Conservation (phyloP, 345 rosid species). For the Eutrema heterophyllum region DNA sequence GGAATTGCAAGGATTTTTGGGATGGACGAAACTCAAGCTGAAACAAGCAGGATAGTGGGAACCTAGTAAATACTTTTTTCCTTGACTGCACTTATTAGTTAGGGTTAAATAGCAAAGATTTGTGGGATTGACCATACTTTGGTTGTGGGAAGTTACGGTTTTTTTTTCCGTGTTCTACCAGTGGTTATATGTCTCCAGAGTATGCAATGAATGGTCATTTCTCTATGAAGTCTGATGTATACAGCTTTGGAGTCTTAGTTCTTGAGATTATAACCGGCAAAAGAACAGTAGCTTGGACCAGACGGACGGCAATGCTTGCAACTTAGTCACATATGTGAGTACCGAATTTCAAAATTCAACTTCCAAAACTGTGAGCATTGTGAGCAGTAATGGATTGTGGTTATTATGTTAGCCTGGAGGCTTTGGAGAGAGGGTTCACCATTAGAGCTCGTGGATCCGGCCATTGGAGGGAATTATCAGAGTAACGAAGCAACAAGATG, state of each 20-base stretch:
- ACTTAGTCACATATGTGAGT: conserved; percentile 6
- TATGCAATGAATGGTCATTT: neutral
- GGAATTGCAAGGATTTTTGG: neutral
- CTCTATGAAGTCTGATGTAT: no score
- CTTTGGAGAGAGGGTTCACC: conserved; percentile 1
- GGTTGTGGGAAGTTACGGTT: neutral
- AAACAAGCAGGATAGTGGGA: neutral
- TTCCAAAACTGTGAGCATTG: neutral
- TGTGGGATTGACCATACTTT: neutral
- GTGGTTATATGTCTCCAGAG: neutral
- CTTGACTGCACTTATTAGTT: neutral
- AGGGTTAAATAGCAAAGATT: neutral
- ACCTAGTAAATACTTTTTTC: neutral
- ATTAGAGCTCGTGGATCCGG: neutral
- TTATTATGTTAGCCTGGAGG: neutral
- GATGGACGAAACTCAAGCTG: neutral
- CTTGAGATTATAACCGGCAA: no score
- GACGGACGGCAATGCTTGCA: neutral
- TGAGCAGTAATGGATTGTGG: neutral
- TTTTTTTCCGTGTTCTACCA: neutral
- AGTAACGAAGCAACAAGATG: neutral
- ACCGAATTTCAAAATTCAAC: neutral
- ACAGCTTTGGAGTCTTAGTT: no score
- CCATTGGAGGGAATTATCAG: neutral
- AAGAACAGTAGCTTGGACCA: no score